Conservation (phyloP, 75 land plant species). For the Adiantum capillusveneris region DNA sequence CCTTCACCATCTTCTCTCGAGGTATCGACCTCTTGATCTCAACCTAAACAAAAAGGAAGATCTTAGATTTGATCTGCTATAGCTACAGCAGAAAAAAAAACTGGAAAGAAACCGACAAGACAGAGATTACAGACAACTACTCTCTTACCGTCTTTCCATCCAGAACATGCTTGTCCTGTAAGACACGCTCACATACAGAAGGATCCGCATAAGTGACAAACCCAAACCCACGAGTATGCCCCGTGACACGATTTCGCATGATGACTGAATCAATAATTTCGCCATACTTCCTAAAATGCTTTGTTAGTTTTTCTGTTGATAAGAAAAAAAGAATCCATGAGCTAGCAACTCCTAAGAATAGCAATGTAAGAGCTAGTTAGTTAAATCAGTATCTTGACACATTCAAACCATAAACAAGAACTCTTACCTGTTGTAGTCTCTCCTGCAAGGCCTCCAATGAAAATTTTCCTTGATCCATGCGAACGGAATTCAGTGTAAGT, state of each 20-base stretch:
- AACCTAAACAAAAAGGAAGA: conserved; percentile 24
- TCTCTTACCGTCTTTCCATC: conserved; percentile 85
- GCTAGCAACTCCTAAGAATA: not conserved
- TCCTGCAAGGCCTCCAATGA: conserved; percentile 69
- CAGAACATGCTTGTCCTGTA: conserved; percentile 71
- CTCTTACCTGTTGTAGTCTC: conserved; percentile 53
- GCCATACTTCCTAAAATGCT: conserved; percentile 85
- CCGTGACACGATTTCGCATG: conserved; percentile 71
- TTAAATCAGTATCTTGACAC: not conserved
- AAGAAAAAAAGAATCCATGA: not conserved
- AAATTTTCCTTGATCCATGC: conserved; percentile 47
- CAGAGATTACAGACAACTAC: too few species aligned
- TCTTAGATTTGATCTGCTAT: too few species aligned
- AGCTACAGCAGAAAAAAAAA: too few species aligned
- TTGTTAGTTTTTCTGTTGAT: conserved; percentile 35
- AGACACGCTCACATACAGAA: conserved; percentile 68
- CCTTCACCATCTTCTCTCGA: conserved; percentile 31
- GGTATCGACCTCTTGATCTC: conserved; percentile 50
- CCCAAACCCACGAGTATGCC: conserved; percentile 89
- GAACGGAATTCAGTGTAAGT: not conserved
- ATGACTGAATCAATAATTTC: conserved; percentile 78
- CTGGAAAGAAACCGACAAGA: too few species aligned
- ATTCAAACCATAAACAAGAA: not conserved
- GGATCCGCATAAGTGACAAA: conserved; percentile 91
- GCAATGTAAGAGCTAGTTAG: too few species aligned